Evolutionary conservation across 805 yeast genomes (phyloP).

Genomic region (Pichia eremophila): DNA sequence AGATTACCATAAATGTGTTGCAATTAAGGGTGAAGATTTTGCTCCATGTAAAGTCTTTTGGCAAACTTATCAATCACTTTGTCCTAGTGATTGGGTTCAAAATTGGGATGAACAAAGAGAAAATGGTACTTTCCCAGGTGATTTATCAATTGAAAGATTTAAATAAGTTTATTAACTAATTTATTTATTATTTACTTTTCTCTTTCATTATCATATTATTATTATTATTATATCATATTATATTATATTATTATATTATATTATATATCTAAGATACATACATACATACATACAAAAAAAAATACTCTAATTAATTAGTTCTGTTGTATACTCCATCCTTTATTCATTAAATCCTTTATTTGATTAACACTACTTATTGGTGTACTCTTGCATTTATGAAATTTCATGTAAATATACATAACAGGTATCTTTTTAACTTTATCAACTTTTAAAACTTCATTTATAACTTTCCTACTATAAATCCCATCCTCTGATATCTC

Average conservation of each 20-base stretch:
- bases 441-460: slow-evolving; percentile 6
- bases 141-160: slow-evolving; percentile 27
- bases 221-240: too few species aligned
- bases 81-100: slow-evolving; percentile 79
- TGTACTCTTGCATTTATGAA: slow-evolving; percentile 4
- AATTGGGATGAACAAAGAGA: slow-evolving; percentile 84
- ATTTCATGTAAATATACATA: slow-evolving; percentile 17
- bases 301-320: too few species aligned
- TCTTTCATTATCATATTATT: too few species aligned
- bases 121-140: slow-evolving; percentile 32
- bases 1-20: slow-evolving; percentile 96
- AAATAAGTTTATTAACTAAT: slow-evolving; percentile 8
- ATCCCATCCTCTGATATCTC: background rate
- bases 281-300: too few species aligned
- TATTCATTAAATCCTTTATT: slow-evolving; percentile 5
- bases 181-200: background rate
- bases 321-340: slow-evolving; percentile 13
- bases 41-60: slow-evolving; percentile 95
- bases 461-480: background rate
- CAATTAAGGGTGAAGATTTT: slow-evolving; percentile 95
- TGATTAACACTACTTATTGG: slow-evolving; percentile 3
- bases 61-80: slow-evolving; percentile 79
- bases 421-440: slow-evolving; percentile 15
- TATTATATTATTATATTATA: too few species aligned
- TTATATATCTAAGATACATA: too few species aligned